Conservation (phyloP, 148 eudicot genomes). For the Persicaria tinctoria region DNA sequence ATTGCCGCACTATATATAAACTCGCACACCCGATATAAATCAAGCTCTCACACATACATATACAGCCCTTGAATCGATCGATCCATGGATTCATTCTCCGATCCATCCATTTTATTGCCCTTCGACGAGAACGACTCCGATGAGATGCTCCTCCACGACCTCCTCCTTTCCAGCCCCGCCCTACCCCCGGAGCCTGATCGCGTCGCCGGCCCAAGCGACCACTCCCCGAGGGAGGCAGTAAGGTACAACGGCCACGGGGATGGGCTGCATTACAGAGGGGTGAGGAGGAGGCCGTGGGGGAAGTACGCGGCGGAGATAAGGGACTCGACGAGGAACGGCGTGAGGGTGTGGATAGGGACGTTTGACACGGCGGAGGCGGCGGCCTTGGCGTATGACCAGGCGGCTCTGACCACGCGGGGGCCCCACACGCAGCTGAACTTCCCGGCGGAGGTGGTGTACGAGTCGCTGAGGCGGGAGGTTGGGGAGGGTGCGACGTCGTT, state of each 20-base stretch:
- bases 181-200: not conserved
- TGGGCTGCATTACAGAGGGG: conserved; percentile 14
- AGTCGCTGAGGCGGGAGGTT: not conserved
- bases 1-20: too few species aligned
- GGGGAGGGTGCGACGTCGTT: not conserved
- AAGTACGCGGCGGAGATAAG: too few species aligned
- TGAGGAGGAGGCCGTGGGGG: conserved; percentile 31
- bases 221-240: not conserved
- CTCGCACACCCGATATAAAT: too few species aligned
- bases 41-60: too few species aligned
- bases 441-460: conserved; percentile 19
- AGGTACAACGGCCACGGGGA: not conserved
- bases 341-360: conserved; percentile 35
- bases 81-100: not conserved
- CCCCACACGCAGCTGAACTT: conserved; percentile 27
- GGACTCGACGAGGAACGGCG: conserved; percentile 27
- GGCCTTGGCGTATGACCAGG: conserved; percentile 33
- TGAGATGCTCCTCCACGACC: conserved; percentile 8
- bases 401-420: conserved; percentile 29
- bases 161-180: not conserved
- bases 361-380: conserved; percentile 27
- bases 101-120: not conserved
- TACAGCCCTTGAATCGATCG: too few species aligned
- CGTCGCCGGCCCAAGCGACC: not conserved
- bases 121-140: conserved; percentile 1